Percentiles rank a stretch among this genome's conserved stretches.
phyloP scores from a whole-genome alignment of 2,329 filamentous ascomycete genomes.

The Huntiella abstrusa region DNA sequence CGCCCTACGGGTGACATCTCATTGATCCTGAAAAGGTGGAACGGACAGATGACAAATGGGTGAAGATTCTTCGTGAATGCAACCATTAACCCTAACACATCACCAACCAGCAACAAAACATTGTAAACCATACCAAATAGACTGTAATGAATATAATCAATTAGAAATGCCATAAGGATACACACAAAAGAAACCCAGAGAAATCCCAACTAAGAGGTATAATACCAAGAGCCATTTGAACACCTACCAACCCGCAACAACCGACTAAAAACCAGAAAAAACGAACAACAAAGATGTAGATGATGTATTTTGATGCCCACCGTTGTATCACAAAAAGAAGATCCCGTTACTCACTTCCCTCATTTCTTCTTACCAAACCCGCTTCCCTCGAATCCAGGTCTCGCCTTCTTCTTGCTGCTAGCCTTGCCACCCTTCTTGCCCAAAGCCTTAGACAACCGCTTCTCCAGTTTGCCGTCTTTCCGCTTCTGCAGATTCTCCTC shows the following conservation, averaged over 20 bases:
- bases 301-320: conserved; percentile 5
- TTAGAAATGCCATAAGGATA: neutral
- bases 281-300: neutral
- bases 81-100: too few species aligned
- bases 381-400: conserved; percentile 11
- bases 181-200: neutral
- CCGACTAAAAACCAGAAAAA: neutral
- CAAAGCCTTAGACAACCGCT: conserved; percentile 29
- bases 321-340: neutral
- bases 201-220: too few species aligned
- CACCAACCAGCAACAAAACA: too few species aligned
- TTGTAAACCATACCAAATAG: too few species aligned
- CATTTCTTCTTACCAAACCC: conserved; percentile 12
- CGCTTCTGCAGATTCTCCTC: conserved; percentile 61
- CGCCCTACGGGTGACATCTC: too few species aligned
- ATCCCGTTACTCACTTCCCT: neutral
- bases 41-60: too few species aligned
- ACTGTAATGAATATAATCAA: neutral
- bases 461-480: conserved; percentile 49
- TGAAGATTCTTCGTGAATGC: too few species aligned
- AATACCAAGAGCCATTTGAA: neutral
- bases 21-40: too few species aligned
- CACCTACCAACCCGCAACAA: neutral
- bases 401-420: conserved; percentile 9
- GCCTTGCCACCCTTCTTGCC: conserved; percentile 11